These are phyloP conservation scores for Pleurotus platypus DNA, from an alignment of 768 basidiomycete species.

Conservation along the genomic window DNA sequence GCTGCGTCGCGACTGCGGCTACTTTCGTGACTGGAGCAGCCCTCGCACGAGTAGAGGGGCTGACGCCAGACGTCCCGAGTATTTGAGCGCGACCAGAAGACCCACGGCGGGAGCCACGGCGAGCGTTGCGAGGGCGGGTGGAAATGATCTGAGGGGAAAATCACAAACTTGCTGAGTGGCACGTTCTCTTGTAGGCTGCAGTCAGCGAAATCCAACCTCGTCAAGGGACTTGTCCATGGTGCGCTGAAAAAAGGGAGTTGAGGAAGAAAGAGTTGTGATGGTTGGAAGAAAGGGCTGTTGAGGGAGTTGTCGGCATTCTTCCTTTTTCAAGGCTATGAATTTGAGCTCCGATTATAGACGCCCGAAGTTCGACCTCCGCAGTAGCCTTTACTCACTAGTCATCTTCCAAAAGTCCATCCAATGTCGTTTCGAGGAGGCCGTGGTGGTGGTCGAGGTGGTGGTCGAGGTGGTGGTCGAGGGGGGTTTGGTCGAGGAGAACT, in stretches of 20 bases:
- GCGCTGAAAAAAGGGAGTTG: constrained; percentile 11
- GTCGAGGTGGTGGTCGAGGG: constrained; percentile 53
- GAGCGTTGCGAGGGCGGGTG: constrained; percentile 50
- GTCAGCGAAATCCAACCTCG: constrained; percentile 48
- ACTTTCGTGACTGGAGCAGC: constrained; percentile 36
- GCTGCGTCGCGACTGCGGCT: constrained; percentile 24
- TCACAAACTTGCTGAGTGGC: constrained; percentile 16
- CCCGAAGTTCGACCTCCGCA: background rate
- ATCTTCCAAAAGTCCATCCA: background rate
- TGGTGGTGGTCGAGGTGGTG: constrained; percentile 39
- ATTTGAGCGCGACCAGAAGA: constrained; percentile 52
- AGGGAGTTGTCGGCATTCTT: constrained; percentile 17
- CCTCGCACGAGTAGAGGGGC: constrained; percentile 53
- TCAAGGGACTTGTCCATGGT: constrained; percentile 83
- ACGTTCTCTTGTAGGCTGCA: constrained; percentile 1
- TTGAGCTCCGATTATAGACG: background rate
- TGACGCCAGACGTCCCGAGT: constrained; percentile 49
- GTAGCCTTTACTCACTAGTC: background rate
- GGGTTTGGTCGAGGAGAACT: constrained; percentile 52
- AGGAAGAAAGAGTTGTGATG: constrained; percentile 13
- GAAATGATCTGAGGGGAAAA: constrained; percentile 56
- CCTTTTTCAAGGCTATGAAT: constrained; percentile 1
- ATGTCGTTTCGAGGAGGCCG: constrained; percentile 21
- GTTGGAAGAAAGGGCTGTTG: constrained; percentile 9
- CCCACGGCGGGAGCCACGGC: constrained; percentile 41